A percentile compares a stretch with the other conserved stretches of the same genome.
Conservation (phyloP, 208 protist species). For the Crithidia mellificae region DNA sequence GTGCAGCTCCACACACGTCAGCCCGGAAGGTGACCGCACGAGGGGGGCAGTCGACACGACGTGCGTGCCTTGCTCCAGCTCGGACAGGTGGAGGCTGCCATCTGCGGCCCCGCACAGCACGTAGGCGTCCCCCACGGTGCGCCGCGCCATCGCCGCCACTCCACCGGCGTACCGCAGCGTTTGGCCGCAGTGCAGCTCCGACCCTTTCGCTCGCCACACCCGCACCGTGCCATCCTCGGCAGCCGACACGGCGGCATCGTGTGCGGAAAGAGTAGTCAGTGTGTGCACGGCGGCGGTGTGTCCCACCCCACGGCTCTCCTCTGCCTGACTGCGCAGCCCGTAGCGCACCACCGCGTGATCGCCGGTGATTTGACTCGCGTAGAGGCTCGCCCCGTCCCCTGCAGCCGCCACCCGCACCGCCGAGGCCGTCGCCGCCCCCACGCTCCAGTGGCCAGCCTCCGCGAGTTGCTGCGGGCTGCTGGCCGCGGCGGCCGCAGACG, state of each 20-base stretch:
- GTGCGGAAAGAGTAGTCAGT: constrained; percentile 22
- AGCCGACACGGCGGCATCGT: constrained; percentile 72
- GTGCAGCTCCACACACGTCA: constrained; percentile 54
- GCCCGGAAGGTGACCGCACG: constrained; percentile 19
- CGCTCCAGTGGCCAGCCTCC: constrained; percentile 17
- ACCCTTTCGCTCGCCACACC: constrained; percentile 90
- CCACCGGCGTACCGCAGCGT: constrained; percentile 54
- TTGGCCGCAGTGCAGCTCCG: constrained; percentile 36
- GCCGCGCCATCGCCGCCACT: constrained; percentile 36
- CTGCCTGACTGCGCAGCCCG: constrained; percentile 20
- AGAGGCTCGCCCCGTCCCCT: constrained; percentile 15
- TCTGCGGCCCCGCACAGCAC: constrained; percentile 33
- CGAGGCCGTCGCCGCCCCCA: constrained; percentile 8
- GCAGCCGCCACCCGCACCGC: constrained; percentile 23
- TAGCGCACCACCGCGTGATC: constrained; percentile 51
- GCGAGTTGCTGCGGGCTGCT: background rate
- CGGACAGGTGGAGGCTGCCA: constrained; percentile 36
- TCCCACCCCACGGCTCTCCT: constrained; percentile 44
- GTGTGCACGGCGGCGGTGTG: constrained; percentile 65
- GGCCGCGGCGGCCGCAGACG: background rate
- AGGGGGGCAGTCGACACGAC: constrained; percentile 33
- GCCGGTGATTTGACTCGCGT: constrained; percentile 27
- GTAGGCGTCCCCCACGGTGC: constrained; percentile 38
- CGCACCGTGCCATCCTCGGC: constrained; percentile 98
- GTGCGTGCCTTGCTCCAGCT: constrained; percentile 41